phyloP scores from a whole-genome alignment of 129 eudicot species.

The Apium graveolens region DNA sequence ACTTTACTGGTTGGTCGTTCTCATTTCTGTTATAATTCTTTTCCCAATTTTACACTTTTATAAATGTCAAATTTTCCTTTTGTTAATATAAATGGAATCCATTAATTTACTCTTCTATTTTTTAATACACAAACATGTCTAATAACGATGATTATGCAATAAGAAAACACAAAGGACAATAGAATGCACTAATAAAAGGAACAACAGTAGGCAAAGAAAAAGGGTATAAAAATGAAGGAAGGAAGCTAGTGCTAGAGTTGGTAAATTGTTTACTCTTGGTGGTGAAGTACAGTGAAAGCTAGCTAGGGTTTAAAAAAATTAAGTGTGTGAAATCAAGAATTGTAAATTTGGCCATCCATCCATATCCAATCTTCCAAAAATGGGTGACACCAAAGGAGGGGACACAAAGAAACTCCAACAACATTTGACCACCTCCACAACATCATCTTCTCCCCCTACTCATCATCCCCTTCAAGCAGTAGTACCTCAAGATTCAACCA shows the following conservation, averaged over 20 bases:
- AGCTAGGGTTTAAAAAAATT: constrained; percentile 11
- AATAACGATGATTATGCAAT: too few species aligned
- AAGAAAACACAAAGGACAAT: background rate
- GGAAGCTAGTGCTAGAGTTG: background rate
- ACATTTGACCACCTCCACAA: constrained; percentile 9
- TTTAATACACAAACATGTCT: too few species aligned
- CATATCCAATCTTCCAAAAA: constrained; percentile 6
- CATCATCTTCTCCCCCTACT: constrained; percentile 36
- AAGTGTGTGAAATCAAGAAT: background rate
- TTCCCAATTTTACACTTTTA: too few species aligned
- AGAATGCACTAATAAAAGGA: background rate
- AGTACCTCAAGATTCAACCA: constrained; percentile 32
- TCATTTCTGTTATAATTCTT: too few species aligned
- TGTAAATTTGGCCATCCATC: background rate
- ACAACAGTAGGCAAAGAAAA: background rate
- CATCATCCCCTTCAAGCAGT: constrained; percentile 24
- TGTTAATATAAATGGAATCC: too few species aligned
- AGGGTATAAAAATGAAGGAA: background rate
- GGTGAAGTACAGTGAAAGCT: constrained; percentile 1
- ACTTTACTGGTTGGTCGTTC: too few species aligned
- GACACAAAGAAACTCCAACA: constrained; percentile 37
- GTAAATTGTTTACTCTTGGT: background rate
- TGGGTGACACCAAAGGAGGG: constrained; percentile 53
- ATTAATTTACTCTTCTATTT: too few species aligned
- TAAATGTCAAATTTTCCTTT: too few species aligned